phyloP scores from a whole-genome alignment of 1,284 basidiomycete genomes.

The Kalmanozyma brasiliensis region DNA sequence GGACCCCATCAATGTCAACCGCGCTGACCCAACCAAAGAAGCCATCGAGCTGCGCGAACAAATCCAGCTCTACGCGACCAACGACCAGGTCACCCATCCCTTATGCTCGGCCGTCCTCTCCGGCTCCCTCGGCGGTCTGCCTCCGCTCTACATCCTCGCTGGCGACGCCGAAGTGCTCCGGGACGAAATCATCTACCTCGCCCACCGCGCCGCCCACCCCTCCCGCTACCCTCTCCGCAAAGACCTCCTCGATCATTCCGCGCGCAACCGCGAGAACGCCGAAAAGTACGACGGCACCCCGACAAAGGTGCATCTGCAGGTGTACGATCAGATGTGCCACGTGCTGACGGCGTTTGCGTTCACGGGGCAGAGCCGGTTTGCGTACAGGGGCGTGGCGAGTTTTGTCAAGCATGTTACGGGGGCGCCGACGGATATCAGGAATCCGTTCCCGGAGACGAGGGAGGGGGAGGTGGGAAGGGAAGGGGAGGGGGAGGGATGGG shows the following conservation, averaged over 20 bases:
- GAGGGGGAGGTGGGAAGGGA: conserved; percentile 18
- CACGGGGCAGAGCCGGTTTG: conserved; percentile 68
- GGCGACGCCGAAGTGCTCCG: conserved; percentile 88
- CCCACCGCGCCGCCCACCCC: conserved; percentile 90
- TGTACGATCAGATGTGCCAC: conserved; percentile 71
- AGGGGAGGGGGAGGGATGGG: conserved; percentile 7
- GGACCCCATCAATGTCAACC: conserved; percentile 43
- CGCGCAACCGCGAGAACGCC: conserved; percentile 66
- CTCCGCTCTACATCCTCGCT: conserved; percentile 82
- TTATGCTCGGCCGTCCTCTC: conserved; percentile 80
- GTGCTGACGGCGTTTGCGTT: conserved; percentile 70
- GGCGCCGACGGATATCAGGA: conserved; percentile 54
- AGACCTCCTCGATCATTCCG: conserved; percentile 71
- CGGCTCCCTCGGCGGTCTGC: conserved; percentile 87
- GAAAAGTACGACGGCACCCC: conserved; percentile 71
- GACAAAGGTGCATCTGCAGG: conserved; percentile 90
- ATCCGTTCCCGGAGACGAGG: conserved; percentile 49
- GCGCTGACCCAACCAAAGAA: conserved; percentile 22
- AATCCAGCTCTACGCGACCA: conserved; percentile 88
- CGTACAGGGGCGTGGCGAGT: conserved; percentile 67
- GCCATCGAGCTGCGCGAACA: conserved; percentile 70
- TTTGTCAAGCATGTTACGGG: conserved; percentile 68
- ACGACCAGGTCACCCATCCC: conserved; percentile 84
- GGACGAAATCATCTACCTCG: conserved; percentile 86
- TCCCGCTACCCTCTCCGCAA: conserved; percentile 77